phyloP scores from a whole-genome alignment of 2,329 filamentous ascomycete genomes.

The Xylaria sp. region DNA sequence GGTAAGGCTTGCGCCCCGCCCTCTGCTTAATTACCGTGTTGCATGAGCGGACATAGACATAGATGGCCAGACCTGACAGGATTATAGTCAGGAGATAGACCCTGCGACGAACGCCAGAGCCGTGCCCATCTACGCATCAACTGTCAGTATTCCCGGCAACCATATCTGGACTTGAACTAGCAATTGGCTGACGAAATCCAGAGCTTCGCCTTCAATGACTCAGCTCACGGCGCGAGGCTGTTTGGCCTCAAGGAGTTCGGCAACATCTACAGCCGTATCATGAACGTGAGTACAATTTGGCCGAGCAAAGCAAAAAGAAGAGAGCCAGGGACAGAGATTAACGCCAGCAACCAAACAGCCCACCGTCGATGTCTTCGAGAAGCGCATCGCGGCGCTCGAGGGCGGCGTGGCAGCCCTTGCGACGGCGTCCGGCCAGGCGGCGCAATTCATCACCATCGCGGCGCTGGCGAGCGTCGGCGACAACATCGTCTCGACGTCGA shows the following conservation, averaged over 20 bases:
- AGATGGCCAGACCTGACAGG: slow-evolving; percentile 24
- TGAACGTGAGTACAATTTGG: slow-evolving; percentile 71
- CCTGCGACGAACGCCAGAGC: slow-evolving; percentile 85
- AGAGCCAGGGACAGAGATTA: neutral
- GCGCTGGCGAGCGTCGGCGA: slow-evolving; percentile 88
- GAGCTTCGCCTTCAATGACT: slow-evolving; percentile 96
- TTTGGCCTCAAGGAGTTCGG: slow-evolving; percentile 97
- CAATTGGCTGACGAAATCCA: slow-evolving; percentile 49
- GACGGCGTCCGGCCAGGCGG: slow-evolving; percentile 85
- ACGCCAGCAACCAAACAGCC: slow-evolving; percentile 65
- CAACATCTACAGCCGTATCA: slow-evolving; percentile 97
- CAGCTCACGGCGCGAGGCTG: slow-evolving; percentile 90
- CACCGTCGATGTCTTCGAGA: slow-evolving; percentile 95
- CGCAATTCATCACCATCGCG: slow-evolving; percentile 89
- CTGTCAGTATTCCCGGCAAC: slow-evolving; percentile 53
- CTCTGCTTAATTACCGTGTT: neutral
- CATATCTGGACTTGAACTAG: neutral
- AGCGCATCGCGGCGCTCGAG: slow-evolving; percentile 94
- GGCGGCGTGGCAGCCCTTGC: slow-evolving; percentile 89
- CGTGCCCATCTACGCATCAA: slow-evolving; percentile 95
- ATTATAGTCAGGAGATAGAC: slow-evolving; percentile 78
- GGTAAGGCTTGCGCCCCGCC: slow-evolving; percentile 62
- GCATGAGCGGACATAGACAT: neutral
- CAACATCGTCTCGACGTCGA: slow-evolving; percentile 91
- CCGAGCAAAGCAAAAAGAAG: neutral